Base-by-base conservation (phyloP, 2,329 filamentous ascomycete species). In the Gremmenia infestans region DNA sequence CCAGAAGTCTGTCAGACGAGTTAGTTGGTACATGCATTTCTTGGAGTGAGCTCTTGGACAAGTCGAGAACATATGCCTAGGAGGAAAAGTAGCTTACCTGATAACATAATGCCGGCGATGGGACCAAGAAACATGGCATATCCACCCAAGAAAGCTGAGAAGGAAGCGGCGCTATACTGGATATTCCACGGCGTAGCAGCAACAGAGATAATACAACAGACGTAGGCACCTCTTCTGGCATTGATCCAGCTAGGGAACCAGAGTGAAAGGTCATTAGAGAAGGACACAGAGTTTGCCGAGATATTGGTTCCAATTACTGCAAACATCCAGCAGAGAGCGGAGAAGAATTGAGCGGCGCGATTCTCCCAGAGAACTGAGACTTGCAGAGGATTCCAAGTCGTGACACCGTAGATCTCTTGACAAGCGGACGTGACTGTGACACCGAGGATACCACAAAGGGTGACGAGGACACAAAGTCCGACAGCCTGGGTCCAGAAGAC, bases 171-270 rank as follows among this genome's bases (percentile, higher is more conserved):
- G 7, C 51, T 58, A 40, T 67, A 71, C 5, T 77, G 65, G 42
- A 78, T 78, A 61, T 76, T 75, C 75, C 75, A 78, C 0, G 75
- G 75, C 0, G 75, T 74, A 1, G 76, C 70, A 2, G 72, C 73
- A 72, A 76, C 77, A 1, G 65, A 65, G 19, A 77, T 63, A 0
- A 77, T 63, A 2, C 73, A 74, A 50, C 73, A 73, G 14, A 78
- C 61, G 4, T 78, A 65, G 39, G 73, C 72, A 2, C 76, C 76
- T 11, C 76, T 70, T 11, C 73, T 67, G 49, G 78, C 76, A 65
- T 80, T 80, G 61, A 81, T 69, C 64, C 73, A 81, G 19, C 70
- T 70, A 0, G 79, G 79, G 48, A 79, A 75, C 5, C 81, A 65
- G 1, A 75, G 74, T 0, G 74, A 76, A 48, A 81, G 63, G 40